Evolutionary conservation across 2,329 filamentous ascomycete species (phyloP).

Genomic region (Cytospora paraplurivora): DNA sequence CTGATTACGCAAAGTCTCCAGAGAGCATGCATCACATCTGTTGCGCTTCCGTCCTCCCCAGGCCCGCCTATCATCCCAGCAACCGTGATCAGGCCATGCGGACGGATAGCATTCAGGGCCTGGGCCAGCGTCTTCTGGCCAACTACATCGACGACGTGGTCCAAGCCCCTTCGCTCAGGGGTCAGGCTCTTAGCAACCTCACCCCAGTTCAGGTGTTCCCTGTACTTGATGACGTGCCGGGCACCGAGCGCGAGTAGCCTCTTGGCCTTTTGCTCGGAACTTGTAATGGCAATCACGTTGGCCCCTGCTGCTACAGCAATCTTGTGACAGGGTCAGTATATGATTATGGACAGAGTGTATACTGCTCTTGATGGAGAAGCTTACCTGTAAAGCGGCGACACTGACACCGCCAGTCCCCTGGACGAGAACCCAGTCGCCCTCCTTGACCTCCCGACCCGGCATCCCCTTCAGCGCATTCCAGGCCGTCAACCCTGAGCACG

Average conservation of each 20-base stretch:
- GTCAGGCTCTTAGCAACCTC: slow-evolving; percentile 53
- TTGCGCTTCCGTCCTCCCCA: slow-evolving; percentile 33
- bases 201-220: slow-evolving; percentile 58
- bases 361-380: not conserved
- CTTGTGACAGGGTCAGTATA: not conserved
- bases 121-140: slow-evolving; percentile 62
- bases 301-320: slow-evolving; percentile 52
- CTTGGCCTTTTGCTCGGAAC: slow-evolving; percentile 55
- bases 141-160: slow-evolving; percentile 68
- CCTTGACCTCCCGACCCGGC: slow-evolving; percentile 43
- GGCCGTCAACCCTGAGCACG: slow-evolving; percentile 53
- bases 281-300: slow-evolving; percentile 61
- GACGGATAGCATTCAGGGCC: slow-evolving; percentile 51
- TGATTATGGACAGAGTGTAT: not conserved
- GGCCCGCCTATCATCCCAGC: slow-evolving; percentile 37
- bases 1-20: slow-evolving; percentile 36
- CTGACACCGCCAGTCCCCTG: slow-evolving; percentile 46
- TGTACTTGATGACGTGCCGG: slow-evolving; percentile 63
- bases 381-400: slow-evolving; percentile 41
- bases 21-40: slow-evolving; percentile 35
- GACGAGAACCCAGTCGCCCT: slow-evolving; percentile 39
- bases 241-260: slow-evolving; percentile 59
- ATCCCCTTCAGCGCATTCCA: slow-evolving; percentile 55
- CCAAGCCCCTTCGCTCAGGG: slow-evolving; percentile 53
- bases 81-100: slow-evolving; percentile 39